Evolutionary conservation across 2,329 filamentous ascomycete genomes (phyloP), one percentile per base, ranked within the genome.

Genomic region (Cladobotryum mycophilum): DNA sequence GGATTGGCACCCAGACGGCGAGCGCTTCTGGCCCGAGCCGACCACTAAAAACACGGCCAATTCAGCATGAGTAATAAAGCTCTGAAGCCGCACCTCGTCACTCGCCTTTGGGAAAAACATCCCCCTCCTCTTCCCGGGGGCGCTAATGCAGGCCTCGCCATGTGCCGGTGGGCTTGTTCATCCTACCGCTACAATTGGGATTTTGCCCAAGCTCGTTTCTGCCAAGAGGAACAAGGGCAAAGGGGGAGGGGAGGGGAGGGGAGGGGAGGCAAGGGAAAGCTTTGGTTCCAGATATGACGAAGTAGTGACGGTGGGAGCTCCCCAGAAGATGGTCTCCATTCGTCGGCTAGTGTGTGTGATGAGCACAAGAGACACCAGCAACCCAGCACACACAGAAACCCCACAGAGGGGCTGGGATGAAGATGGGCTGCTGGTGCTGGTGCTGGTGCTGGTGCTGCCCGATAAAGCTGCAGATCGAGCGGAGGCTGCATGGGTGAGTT

Each of bases 71-170:
- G 37, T 34, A 6, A 38, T 20, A 20, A 20, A 35, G 30, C 15
- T 20, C 47, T 37, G 13, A 18, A 41, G 41, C 17, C 7, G 41
- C n/a, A n/a, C 15, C 15, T 43, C 41, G 17, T 43, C 20, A 43
- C 41, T 43, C 4, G 36, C 13, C 36, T 12, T 18, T 38, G 36
- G 36, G 12, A 38, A n/a, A 38, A 17, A n/a, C 30, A n/a, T n/a
- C n/a, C 30, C 49, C 41, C 44, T 52, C 15, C 36, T 54, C 47
- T 33, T 33, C 12, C 35, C 40, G 36, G 49, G 49, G 49, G 41
- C 51, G 51, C 56, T 58, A 56, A 48, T 55, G 54, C 52, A 55
- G 46, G 54, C 54, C 51, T 46, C 43, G 36, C 43, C 30, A 54
- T 54, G 44, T 49, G 53, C 51, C 53, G 47, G 40, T 20, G 25